Evolutionary conservation across 1,284 basidiomycete genomes (phyloP).

Genomic region (Earliella scabrosa): DNA sequence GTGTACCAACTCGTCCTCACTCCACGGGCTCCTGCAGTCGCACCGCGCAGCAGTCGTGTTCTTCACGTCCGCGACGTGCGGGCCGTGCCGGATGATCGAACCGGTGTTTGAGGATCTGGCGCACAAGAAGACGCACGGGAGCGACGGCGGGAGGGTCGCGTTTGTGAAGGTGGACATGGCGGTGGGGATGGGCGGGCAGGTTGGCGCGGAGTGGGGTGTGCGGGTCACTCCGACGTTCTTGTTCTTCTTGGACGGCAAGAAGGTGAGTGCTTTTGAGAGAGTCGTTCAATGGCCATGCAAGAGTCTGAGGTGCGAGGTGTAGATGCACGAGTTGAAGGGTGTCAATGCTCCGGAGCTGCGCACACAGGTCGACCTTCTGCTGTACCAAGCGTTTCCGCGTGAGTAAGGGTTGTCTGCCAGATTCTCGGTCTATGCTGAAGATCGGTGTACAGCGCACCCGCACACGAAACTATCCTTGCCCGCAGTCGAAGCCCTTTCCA

Average conservation of each 20-base stretch:
- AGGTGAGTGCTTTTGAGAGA: constrained; percentile 46
- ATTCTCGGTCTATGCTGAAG: background rate
- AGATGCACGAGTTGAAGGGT: constrained; percentile 78
- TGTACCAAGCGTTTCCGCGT: constrained; percentile 82
- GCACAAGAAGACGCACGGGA: constrained; percentile 42
- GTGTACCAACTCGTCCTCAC: constrained; percentile 58
- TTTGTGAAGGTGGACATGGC: constrained; percentile 85
- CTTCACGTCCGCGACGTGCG: constrained; percentile 68
- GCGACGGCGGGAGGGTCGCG: constrained; percentile 46
- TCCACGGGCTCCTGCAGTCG: constrained; percentile 50
- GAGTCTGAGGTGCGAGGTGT: background rate
- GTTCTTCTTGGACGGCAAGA: constrained; percentile 80
- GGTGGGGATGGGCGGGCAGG: constrained; percentile 60
- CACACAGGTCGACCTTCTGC: constrained; percentile 71
- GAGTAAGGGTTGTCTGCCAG: no score
- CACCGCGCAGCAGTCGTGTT: constrained; percentile 63
- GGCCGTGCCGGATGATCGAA: constrained; percentile 66
- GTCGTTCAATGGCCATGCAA: background rate
- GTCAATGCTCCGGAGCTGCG: constrained; percentile 68
- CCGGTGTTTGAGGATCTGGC: constrained; percentile 64
- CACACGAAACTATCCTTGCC: constrained; percentile 70
- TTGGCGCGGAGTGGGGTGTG: constrained; percentile 71
- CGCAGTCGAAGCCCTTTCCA: constrained; percentile 64
- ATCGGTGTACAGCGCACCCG: constrained; percentile 62
- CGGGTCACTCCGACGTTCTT: constrained; percentile 86